phyloP scores from a whole-genome alignment of 2,329 filamentous ascomycete genomes.

The Aspergillus sp. region DNA sequence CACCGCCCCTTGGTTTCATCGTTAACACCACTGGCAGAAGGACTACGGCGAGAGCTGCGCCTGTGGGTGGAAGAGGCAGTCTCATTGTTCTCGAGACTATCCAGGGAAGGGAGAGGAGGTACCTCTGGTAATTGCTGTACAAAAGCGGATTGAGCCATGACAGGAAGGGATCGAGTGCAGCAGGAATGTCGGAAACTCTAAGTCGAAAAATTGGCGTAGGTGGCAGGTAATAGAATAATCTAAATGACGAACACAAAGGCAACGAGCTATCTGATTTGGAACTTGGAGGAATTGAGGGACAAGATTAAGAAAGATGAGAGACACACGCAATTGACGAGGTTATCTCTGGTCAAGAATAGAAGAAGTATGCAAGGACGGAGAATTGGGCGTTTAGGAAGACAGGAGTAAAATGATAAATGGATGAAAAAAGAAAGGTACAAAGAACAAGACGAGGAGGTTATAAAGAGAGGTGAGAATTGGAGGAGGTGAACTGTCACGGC shows the following conservation, averaged over 20 bases:
- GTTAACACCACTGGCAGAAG: constrained; percentile 51
- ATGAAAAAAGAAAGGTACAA: background rate
- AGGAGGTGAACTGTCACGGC: background rate
- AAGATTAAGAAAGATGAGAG: no score
- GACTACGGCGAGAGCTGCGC: constrained; percentile 54
- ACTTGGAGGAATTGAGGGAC: no score
- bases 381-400: background rate
- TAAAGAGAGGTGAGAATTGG: background rate
- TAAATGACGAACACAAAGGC: no score
- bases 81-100: constrained; percentile 5
- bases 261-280: no score
- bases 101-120: constrained; percentile 27
- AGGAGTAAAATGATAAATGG: background rate
- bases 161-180: background rate
- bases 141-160: constrained; percentile 11
- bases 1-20: constrained; percentile 62
- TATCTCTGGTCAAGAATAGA: background rate
- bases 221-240: no score
- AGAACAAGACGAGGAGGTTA: background rate
- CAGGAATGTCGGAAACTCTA: background rate
- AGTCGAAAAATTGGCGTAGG: background rate
- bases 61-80: constrained; percentile 65
- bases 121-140: constrained; percentile 25
- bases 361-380: background rate
- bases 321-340: no score